Base-by-base conservation (phyloP, 2,329 filamentous ascomycete species). In the Alternaria novae-zelandiae region DNA sequence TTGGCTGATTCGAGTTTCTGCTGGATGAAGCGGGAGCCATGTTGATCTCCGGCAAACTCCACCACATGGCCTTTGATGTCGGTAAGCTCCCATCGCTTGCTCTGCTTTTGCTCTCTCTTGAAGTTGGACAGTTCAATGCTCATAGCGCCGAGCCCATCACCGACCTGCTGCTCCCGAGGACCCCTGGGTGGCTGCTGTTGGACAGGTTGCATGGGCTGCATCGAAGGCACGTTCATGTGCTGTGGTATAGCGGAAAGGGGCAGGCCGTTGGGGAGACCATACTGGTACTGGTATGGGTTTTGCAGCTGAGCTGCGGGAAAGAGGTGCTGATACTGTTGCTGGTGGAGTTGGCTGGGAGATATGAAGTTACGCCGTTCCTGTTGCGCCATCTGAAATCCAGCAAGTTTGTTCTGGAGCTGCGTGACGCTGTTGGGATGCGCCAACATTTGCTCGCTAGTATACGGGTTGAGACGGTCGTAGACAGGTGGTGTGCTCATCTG, bases 11-110 rank as follows among this genome's bases (percentile, higher is more conserved):
- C 92, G 4, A 99, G 86, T 80, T 97, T 97, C 70, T 91, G 88
- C 77, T 99, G 96, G 63, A 99, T 97, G 79, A 97, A 97, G 1
- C 96, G 89, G 1, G 96, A 99, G 1, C 94, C 96, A 71, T 97
- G 91, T 78, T 98, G 96, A 75, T 99, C 96, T 15, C 96, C 95
- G 71, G 93, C 94, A 79, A 98, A 98, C 76, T 97, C 95, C 1
- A 97, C 94, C 41, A 98, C 88, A 74, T 97, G 89, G 58, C 88
- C 87, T 76, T 92, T 95, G 46, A 98, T 95, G 67, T 97, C 92
- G 82, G 92, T 94, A 10, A 99, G 84, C 72, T 97, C 94, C 74
- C 89, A 97, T 17, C 89, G 88, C 78, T 87, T 89, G 78, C 86
- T 93, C 0, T 87, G 88, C 78, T 94, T 96, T 69, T 86, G 87